Base-by-base conservation (phyloP, 2,329 filamentous ascomycete species). In the Pseudogymnoascus sp. region DNA sequence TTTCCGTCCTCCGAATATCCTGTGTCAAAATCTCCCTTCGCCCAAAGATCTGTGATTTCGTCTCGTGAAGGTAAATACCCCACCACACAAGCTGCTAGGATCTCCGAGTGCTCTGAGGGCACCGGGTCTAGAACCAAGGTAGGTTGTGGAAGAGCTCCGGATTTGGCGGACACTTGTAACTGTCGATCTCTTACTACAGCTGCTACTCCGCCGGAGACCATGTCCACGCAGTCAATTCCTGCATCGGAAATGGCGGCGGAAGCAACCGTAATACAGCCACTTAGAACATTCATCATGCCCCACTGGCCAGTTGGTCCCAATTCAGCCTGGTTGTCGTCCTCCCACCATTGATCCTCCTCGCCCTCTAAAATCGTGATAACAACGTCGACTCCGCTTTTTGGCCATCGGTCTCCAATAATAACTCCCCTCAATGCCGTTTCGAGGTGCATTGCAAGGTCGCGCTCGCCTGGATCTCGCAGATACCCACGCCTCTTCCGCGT, bases 311-410 rank as follows among this genome's bases (percentile, higher is more conserved):
- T 82, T 78, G 76, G 24, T 77, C 77, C 31, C 78, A 72, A 2
- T 76, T 77, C 56, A 75, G 75, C 73, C 75, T 83, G 74, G 7
- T 75, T 72, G 19, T 77, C 76, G 72, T 85, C 82, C 4, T 82
- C 85, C 81, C 83, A 85, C 81, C 83, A 86, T 37, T 80, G 79
- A 70, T 93, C 89, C 73, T 97, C 91, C 72, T 97, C 95, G 2
- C 91, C 93, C 77, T 99, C 95, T 16, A 99, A 80, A 59, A 99
- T 86, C 0, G 92, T 97, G 59, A 99, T 86, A 16, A 96, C 88
- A 42, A 99, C 87, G 73, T 99, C 95, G n/a, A 96, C 87, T 50
- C 91, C 93, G 74, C 91, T 96, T 80, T 99, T 99, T n/a, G 95
- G 95, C 91, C 93, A 99, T 64, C 93, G 82, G 73, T 97, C 93